Percentiles rank a stretch among this genome's conserved stretches.
phyloP scores from a whole-genome alignment of 495 filamentous ascomycete species.

The Sordaria brevicollis region DNA sequence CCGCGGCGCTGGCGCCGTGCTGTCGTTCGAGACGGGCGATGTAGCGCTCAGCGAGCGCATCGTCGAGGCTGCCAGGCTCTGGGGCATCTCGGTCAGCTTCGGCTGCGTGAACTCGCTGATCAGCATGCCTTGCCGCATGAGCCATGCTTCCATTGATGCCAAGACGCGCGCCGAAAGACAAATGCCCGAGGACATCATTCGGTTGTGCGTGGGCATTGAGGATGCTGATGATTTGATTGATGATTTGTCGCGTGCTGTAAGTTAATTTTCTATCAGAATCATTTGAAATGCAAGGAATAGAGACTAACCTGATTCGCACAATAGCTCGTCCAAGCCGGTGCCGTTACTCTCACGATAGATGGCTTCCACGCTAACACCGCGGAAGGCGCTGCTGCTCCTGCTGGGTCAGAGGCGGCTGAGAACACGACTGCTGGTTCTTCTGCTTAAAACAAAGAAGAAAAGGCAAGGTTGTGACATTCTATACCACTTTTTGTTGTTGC shows the following conservation, averaged over 20 bases:
- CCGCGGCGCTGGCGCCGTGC: constrained; percentile 82
- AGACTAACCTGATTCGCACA: constrained; percentile 11
- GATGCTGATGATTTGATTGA: constrained; percentile 89
- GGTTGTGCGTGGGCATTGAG: constrained; percentile 93
- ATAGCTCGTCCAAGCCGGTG: constrained; percentile 87
- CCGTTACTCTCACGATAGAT: constrained; percentile 73
- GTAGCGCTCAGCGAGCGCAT: constrained; percentile 74
- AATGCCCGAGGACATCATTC: constrained; percentile 92
- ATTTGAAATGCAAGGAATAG: not conserved
- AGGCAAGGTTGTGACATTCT: not conserved
- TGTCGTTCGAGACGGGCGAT: constrained; percentile 93
- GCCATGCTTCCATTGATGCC: constrained; percentile 95
- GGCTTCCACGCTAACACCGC: constrained; percentile 52
- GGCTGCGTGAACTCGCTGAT: constrained; percentile 97
- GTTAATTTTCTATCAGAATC: constrained; percentile 27
- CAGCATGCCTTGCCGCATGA: constrained; percentile 99
- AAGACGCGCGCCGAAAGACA: constrained; percentile 81
- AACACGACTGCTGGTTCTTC: not conserved
- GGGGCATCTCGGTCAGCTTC: constrained; percentile 93
- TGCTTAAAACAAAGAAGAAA: not conserved
- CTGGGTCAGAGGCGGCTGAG: not conserved
- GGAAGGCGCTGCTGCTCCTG: not conserved
- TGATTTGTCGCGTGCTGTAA: constrained; percentile 79
- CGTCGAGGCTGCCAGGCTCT: constrained; percentile 82
- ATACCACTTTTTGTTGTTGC: not conserved